Conservation (phyloP, 2,329 filamentous ascomycete genomes). For the Whalleya microplaca region DNA sequence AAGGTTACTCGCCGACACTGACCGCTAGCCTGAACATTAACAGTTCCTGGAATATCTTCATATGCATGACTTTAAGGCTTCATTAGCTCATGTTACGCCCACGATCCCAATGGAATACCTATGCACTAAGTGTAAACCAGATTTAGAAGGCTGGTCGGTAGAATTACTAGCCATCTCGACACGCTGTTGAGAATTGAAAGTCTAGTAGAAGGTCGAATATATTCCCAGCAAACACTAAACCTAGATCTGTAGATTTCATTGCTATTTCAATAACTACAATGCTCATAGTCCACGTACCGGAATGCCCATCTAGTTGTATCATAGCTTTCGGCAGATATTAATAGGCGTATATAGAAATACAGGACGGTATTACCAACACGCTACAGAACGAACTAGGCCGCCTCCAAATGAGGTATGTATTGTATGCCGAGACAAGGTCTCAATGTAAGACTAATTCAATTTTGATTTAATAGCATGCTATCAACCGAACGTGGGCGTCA, state of each 20-base stretch:
- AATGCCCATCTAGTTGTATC: background rate
- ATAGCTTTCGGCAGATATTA: slow-evolving; percentile 14
- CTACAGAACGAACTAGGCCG: background rate
- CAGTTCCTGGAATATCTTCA: slow-evolving; percentile 60
- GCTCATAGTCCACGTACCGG: background rate
- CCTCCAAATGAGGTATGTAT: background rate
- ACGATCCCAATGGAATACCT: slow-evolving; percentile 7
- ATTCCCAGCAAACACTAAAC: background rate
- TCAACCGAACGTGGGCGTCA: slow-evolving; percentile 4
- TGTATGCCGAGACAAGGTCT: slow-evolving; percentile 8
- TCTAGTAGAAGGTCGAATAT: background rate
- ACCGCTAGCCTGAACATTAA: slow-evolving; percentile 49
- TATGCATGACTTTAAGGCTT: slow-evolving; percentile 51
- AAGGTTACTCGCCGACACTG: slow-evolving; percentile 9
- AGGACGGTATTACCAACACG: background rate
- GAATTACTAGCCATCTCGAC: slow-evolving; percentile 2
- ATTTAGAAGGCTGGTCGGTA: background rate
- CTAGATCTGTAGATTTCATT: background rate
- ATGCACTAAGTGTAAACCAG: slow-evolving; percentile 4
- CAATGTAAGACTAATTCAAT: slow-evolving; percentile 2
- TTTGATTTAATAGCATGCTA: slow-evolving; percentile 9
- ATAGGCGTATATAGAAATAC: background rate
- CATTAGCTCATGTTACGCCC: slow-evolving; percentile 12
- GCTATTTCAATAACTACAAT: background rate
- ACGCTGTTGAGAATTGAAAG: background rate